Percentiles rank a stretch among this genome's conserved stretches.
phyloP scores from a whole-genome alignment of 2,329 filamentous ascomycete species.

The Colletotrichum musicola region DNA sequence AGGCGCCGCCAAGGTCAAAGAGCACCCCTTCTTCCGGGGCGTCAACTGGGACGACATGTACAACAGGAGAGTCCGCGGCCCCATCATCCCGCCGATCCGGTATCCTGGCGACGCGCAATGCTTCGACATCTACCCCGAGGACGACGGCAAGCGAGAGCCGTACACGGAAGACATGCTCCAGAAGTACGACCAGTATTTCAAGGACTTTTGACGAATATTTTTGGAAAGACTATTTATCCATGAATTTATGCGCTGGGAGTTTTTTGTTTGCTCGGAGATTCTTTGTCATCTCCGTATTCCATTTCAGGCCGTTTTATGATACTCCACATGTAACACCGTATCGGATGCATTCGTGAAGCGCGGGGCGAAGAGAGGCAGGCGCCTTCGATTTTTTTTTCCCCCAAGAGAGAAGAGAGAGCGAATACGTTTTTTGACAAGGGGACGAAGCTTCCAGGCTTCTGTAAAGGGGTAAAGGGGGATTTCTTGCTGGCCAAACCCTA shows the following conservation, averaged over 20 bases:
- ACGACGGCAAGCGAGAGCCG: slow-evolving; percentile 72
- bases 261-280: slow-evolving; percentile 1
- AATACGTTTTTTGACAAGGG: neutral
- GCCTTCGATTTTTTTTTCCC: neutral
- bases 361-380: neutral
- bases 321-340: slow-evolving; percentile 32
- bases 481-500: slow-evolving; percentile 30
- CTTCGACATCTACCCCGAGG: slow-evolving; percentile 86
- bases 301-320: slow-evolving; percentile 25
- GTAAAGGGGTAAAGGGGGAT: slow-evolving; percentile 4
- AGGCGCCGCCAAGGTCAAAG: slow-evolving; percentile 78
- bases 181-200: slow-evolving; percentile 79
- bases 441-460: slow-evolving; percentile 5
- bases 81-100: slow-evolving; percentile 80
- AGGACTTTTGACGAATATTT: slow-evolving; percentile 69
- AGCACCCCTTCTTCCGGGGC: slow-evolving; percentile 79
- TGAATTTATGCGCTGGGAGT: slow-evolving; percentile 17
- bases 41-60: slow-evolving; percentile 82
- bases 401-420: neutral
- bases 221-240: slow-evolving; percentile 8
- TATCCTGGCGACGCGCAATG: slow-evolving; percentile 82
- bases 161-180: slow-evolving; percentile 78
- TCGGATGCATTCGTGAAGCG: slow-evolving; percentile 13
- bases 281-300: neutral
- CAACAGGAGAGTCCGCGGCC: slow-evolving; percentile 72